Conservation (phyloP, 495 filamentous ascomycete species). For the Bacidia gigantensis region DNA sequence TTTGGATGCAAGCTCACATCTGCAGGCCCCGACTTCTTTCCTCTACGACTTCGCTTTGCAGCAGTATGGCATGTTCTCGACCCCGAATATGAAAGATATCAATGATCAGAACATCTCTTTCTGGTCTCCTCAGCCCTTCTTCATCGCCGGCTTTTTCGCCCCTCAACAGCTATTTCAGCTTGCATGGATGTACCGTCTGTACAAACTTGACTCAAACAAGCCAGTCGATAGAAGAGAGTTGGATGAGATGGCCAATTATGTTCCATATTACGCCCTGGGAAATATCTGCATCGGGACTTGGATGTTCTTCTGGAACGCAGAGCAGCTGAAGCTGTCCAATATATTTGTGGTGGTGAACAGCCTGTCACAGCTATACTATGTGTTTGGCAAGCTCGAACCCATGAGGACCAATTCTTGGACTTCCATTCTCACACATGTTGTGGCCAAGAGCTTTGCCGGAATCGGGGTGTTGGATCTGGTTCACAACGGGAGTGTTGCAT, state of each 20-base stretch:
- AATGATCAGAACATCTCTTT: conserved; percentile 38
- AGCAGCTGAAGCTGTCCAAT: conserved; percentile 30
- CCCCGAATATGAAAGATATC: conserved; percentile 37
- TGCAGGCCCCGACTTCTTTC: conserved; percentile 32
- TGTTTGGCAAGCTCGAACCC: conserved; percentile 26
- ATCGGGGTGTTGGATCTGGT: conserved; percentile 40
- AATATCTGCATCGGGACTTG: conserved; percentile 42
- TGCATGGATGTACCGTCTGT: conserved; percentile 35
- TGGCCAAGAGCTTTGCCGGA: conserved; percentile 38
- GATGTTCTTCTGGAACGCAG: conserved; percentile 43
- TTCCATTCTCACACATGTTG: conserved; percentile 35
- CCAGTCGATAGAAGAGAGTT: conserved; percentile 20
- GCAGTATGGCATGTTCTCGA: conserved; percentile 33
- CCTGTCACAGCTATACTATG: conserved; percentile 34
- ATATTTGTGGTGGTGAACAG: conserved; percentile 38
- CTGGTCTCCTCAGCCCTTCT: conserved; percentile 36
- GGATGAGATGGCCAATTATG: conserved; percentile 27
- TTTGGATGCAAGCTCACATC: not conserved
- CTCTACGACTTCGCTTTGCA: conserved; percentile 33
- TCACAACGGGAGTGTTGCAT: conserved; percentile 37
- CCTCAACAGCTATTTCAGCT: conserved; percentile 40
- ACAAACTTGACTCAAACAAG: conserved; percentile 27
- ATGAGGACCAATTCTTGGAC: conserved; percentile 32
- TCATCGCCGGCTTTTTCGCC: conserved; percentile 42
- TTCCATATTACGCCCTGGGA: conserved; percentile 33